Percentiles rank a stretch among this genome's conserved stretches.
Evolutionary conservation across 345 rosid species (phyloP).

Genomic region (Dimocarpus longan): DNA sequence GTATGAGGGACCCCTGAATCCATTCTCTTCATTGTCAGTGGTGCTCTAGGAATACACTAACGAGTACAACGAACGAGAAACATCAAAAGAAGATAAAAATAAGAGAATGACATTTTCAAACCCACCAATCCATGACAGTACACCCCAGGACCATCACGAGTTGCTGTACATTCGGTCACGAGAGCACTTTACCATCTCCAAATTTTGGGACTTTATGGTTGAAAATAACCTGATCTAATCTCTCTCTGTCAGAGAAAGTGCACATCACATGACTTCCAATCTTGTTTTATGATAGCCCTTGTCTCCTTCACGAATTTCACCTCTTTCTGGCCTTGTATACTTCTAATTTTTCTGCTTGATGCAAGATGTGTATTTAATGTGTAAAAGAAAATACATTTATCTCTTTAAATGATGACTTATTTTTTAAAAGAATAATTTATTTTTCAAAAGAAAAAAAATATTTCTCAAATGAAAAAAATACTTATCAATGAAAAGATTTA

Average conservation of each 20-base stretch:
- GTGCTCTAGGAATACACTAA: background rate
- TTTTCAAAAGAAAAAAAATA: no score
- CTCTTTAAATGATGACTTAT: no score
- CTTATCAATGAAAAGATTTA: no score
- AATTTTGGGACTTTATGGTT: slow-evolving; percentile 3
- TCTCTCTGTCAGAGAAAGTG: background rate
- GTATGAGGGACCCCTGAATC: slow-evolving; percentile 26
- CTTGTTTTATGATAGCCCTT: background rate
- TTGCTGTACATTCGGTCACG: slow-evolving; percentile 1
- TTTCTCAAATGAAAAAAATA: no score
- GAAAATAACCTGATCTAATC: background rate
- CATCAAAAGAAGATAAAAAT: background rate
- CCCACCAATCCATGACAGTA: background rate
- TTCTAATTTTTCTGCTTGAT: no score
- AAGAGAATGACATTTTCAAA: no score
- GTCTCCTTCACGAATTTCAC: background rate
- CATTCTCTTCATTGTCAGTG: background rate
- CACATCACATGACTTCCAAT: slow-evolving; percentile 22
- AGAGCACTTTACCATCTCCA: background rate
- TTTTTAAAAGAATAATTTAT: no score
- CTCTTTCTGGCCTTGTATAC: background rate
- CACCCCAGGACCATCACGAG: background rate
- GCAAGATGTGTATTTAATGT: background rate
- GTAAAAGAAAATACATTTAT: background rate
- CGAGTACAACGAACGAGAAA: background rate